Percentiles rank a stretch among this genome's conserved stretches.
These are phyloP conservation scores for Boeremia exigua DNA, from an alignment of 2,329 filamentous ascomycete species.

Conservation along the genomic window DNA sequence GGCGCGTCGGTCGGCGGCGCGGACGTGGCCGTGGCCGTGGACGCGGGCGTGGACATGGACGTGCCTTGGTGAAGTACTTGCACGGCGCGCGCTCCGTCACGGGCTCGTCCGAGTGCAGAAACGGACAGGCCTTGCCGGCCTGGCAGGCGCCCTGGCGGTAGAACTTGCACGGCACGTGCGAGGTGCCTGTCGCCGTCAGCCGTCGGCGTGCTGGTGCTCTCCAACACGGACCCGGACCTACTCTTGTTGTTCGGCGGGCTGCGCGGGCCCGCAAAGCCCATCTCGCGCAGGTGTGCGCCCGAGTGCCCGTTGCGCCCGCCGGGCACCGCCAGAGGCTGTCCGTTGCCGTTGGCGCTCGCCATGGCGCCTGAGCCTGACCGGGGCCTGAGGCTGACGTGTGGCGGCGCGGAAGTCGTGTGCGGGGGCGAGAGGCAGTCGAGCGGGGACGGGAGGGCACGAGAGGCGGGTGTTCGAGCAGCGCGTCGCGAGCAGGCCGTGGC, in stretches of 20 bases:
- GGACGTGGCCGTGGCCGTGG: constrained; percentile 63
- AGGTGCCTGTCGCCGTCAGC: constrained; percentile 70
- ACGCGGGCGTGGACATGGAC: background rate
- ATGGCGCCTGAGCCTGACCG: no score
- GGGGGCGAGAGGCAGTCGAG: constrained; percentile 38
- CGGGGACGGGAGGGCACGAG: constrained; percentile 29
- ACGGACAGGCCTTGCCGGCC: constrained; percentile 93
- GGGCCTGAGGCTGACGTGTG: constrained; percentile 32
- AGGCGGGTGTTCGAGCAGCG: constrained; percentile 11
- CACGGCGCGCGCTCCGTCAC: constrained; percentile 85
- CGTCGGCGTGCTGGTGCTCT: background rate
- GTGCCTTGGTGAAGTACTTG: constrained; percentile 98
- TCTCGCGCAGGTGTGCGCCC: constrained; percentile 43
- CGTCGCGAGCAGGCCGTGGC: background rate
- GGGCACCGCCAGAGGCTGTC: constrained; percentile 45
- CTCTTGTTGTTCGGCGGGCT: constrained; percentile 60
- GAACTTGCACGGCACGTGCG: constrained; percentile 99
- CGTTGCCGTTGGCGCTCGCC: constrained; percentile 44
- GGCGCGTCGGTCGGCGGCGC: background rate
- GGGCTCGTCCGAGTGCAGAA: constrained; percentile 88
- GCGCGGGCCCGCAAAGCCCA: constrained; percentile 50
- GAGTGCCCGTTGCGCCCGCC: constrained; percentile 42
- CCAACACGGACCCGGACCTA: constrained; percentile 23
- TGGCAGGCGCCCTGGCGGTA: constrained; percentile 95
- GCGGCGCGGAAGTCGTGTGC: constrained; percentile 43